Conservation (phyloP, 2,329 filamentous ascomycete species). For the Exophiala bonariae region DNA sequence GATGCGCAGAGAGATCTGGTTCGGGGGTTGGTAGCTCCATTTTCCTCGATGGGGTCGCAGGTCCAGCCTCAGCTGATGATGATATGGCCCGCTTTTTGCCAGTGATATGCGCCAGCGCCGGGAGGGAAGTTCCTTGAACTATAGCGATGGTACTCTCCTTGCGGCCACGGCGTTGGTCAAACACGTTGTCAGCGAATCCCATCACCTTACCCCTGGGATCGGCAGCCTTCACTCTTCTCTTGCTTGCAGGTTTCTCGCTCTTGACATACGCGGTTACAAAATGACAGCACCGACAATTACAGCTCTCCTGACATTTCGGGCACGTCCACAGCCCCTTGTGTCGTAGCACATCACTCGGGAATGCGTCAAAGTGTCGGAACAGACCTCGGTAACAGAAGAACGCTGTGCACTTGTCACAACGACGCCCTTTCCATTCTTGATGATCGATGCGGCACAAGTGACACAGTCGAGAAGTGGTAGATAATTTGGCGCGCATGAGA, state of each 20-base stretch:
- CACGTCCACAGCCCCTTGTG: slow-evolving; percentile 34
- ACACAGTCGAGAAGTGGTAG: slow-evolving; percentile 30
- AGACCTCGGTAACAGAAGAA: slow-evolving; percentile 40
- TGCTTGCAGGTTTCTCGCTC: slow-evolving; percentile 35
- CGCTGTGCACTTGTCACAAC: slow-evolving; percentile 34
- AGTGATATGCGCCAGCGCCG: slow-evolving; percentile 16
- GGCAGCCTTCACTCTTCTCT: slow-evolving; percentile 33
- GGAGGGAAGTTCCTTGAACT: slow-evolving; percentile 5
- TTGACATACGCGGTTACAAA: slow-evolving; percentile 35
- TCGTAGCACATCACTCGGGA: slow-evolving; percentile 33
- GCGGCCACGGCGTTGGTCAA: slow-evolving; percentile 36
- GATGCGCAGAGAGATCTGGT: slow-evolving; percentile 22
- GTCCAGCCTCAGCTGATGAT: slow-evolving; percentile 18
- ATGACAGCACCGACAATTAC: slow-evolving; percentile 39
- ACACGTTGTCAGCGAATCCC: slow-evolving; percentile 40
- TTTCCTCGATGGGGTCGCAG: slow-evolving; percentile 23
- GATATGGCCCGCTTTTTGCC: slow-evolving; percentile 27
- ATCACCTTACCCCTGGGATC: slow-evolving; percentile 35
- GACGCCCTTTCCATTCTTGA: slow-evolving; percentile 36
- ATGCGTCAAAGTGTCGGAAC: slow-evolving; percentile 37
- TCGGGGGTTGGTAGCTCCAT: slow-evolving; percentile 28
- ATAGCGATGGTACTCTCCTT: slow-evolving; percentile 15
- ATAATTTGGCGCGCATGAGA: slow-evolving; percentile 31
- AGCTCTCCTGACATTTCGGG: slow-evolving; percentile 36
- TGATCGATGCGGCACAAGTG: slow-evolving; percentile 39